These are phyloP conservation scores for Zopfia rhizophila DNA, from an alignment of 2,329 filamentous ascomycete species.

Conservation along the genomic window DNA sequence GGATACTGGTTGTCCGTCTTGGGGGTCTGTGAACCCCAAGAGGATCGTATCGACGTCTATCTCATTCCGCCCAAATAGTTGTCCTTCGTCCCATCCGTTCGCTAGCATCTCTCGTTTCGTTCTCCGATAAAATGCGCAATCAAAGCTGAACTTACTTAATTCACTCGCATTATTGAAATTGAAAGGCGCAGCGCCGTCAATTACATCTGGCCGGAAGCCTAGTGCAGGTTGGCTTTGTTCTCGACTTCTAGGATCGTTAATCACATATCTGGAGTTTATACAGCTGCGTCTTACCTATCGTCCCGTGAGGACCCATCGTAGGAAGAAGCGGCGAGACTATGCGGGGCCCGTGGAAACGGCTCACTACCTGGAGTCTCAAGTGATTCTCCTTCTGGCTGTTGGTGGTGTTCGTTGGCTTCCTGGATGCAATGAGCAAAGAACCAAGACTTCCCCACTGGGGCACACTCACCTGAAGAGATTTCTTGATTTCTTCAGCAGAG, in stretches of 20 bases:
- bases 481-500: constrained; percentile 49
- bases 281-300: constrained; percentile 37
- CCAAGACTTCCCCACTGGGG: background rate
- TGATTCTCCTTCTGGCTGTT: constrained; percentile 36
- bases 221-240: constrained; percentile 46
- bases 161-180: constrained; percentile 32
- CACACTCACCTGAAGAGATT: constrained; percentile 45
- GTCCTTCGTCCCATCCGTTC: constrained; percentile 43
- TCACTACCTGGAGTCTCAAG: constrained; percentile 41
- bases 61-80: constrained; percentile 46
- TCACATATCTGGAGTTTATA: constrained; percentile 4
- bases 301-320: constrained; percentile 47
- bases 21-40: constrained; percentile 44
- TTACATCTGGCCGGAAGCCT: constrained; percentile 33
- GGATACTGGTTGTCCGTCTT: constrained; percentile 44
- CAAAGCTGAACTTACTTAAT: constrained; percentile 44
- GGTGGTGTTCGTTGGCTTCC: constrained; percentile 34
- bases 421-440: constrained; percentile 29
- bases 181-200: constrained; percentile 33
- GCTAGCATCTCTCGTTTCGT: constrained; percentile 44
- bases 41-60: constrained; percentile 49
- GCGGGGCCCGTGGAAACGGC: constrained; percentile 30
- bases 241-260: constrained; percentile 38
- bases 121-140: constrained; percentile 45
- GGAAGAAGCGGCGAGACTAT: constrained; percentile 39